These are phyloP conservation scores for Chaetomiaceae sp. DNA, from an alignment of 2,329 filamentous ascomycete species.

Conservation along the genomic window DNA sequence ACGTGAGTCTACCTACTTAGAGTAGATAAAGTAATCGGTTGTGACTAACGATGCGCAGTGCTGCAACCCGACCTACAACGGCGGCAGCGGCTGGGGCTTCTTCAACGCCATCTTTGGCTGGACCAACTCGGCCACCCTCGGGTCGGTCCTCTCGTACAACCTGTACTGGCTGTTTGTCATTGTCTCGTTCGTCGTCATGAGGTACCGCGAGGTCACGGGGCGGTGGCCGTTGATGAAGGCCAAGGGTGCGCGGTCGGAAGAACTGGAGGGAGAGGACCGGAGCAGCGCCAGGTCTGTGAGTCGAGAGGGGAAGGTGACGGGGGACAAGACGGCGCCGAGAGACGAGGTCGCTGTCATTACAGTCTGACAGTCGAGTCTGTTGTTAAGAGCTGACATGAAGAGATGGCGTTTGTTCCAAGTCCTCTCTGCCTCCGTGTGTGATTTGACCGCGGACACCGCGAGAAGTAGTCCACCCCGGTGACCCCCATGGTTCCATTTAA, in stretches of 20 bases:
- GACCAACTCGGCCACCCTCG: conserved; percentile 84
- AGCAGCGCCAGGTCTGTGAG: not conserved
- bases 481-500: no score
- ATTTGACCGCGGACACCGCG: no score
- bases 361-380: not conserved
- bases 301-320: not conserved
- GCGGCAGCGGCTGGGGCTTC: conserved; percentile 77
- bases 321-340: not conserved
- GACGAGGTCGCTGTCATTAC: not conserved
- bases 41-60: conserved; percentile 48
- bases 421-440: no score
- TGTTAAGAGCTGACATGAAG: not conserved
- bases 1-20: conserved; percentile 39
- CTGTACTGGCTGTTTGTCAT: conserved; percentile 78
- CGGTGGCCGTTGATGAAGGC: conserved; percentile 43
- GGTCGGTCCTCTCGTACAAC: conserved; percentile 83
- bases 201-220: conserved; percentile 60
- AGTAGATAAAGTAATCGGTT: no score
- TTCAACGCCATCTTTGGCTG: conserved; percentile 85
- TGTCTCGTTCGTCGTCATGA: conserved; percentile 57
- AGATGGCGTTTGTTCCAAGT: no score
- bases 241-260: conserved; percentile 1
- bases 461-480: no score
- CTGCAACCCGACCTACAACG: conserved; percentile 68
- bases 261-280: not conserved